phyloP scores from a whole-genome alignment of 306 rosid genomes.

The Fragaria vesca region DNA sequence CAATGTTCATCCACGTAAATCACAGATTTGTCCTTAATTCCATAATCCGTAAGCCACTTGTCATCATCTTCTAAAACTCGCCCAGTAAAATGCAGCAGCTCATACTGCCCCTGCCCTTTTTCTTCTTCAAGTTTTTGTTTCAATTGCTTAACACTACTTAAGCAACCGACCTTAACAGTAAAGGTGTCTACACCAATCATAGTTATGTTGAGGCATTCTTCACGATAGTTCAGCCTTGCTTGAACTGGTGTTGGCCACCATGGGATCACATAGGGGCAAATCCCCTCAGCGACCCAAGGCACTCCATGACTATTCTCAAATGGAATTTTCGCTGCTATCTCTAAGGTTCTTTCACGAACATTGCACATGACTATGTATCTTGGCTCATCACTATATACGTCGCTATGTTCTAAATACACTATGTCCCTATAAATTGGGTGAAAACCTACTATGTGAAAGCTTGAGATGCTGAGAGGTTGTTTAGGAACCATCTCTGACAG shows the following conservation, averaged over 20 bases:
- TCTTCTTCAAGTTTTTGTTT: not conserved
- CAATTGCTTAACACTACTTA: not conserved
- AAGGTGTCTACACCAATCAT: not conserved
- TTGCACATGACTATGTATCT: not conserved
- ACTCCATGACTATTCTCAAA: not conserved
- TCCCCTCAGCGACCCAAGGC: not conserved
- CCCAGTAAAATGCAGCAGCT: not conserved
- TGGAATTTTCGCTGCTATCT: not conserved
- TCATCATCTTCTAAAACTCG: not conserved
- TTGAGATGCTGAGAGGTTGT: not conserved
- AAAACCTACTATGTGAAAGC: not conserved
- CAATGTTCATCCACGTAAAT: no score
- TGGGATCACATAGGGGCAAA: no score
- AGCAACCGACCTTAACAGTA: not conserved
- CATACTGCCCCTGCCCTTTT: not conserved
- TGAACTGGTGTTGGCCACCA: not conserved
- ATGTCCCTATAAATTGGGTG: not conserved
- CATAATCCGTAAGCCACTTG: not conserved
- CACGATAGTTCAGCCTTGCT: not conserved
- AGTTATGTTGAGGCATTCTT: not conserved
- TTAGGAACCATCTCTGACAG: not conserved
- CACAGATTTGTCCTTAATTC: not conserved
- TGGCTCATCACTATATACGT: not conserved
- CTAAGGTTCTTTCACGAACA: not conserved
- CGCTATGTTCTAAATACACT: not conserved